phyloP scores from a whole-genome alignment of 345 rosid species.

The Acer campestre region DNA sequence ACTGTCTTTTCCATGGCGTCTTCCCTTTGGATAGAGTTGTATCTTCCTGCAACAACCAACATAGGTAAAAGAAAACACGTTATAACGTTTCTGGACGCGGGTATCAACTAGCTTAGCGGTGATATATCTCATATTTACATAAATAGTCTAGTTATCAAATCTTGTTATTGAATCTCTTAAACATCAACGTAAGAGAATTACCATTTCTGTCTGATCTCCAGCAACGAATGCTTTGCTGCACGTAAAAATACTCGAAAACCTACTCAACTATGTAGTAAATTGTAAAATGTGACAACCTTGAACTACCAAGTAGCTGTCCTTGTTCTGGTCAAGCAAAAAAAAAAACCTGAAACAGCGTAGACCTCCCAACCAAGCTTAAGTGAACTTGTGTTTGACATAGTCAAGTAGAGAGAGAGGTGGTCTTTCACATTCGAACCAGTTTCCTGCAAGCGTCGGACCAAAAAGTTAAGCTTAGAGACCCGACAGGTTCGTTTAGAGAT shows the following conservation, averaged over 20 bases:
- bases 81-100: no score
- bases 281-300: slow-evolving; percentile 33
- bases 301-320: slow-evolving; percentile 31
- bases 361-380: slow-evolving; percentile 55
- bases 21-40: slow-evolving; percentile 38
- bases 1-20: slow-evolving; percentile 23
- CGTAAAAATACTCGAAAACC: neutral
- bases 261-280: neutral
- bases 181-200: neutral
- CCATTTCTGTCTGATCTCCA: slow-evolving; percentile 46
- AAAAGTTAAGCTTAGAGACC: no score
- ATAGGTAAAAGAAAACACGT: no score
- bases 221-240: slow-evolving; percentile 7
- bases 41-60: no score
- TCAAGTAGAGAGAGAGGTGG: slow-evolving; percentile 55
- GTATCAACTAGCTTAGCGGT: no score
- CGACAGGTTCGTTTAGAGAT: no score
- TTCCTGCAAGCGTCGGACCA: slow-evolving; percentile 43
- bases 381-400: slow-evolving; percentile 44
- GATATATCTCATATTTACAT: no score
- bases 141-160: no score
- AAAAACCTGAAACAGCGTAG: slow-evolving; percentile 47
- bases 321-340: slow-evolving; percentile 47
- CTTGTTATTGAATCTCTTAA: neutral
- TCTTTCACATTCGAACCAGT: slow-evolving; percentile 51